phyloP scores from a whole-genome alignment of 805 yeast species.

The Ogataea parapolymorpha region DNA sequence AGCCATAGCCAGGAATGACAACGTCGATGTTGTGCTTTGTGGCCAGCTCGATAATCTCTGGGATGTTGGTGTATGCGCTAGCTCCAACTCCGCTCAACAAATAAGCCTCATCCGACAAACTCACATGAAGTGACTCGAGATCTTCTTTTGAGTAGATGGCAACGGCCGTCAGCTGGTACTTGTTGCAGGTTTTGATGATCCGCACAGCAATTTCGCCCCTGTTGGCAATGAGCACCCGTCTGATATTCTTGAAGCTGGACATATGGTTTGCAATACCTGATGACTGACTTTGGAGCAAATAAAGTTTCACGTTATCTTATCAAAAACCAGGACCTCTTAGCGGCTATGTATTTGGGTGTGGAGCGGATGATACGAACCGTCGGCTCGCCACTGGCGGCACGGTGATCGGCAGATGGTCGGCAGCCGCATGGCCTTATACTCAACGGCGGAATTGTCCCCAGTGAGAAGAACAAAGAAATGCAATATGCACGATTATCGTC shows the following conservation, averaged over 20 bases:
- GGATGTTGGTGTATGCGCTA: conserved; percentile 82
- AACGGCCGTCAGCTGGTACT: conserved; percentile 69
- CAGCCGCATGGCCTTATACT: no score
- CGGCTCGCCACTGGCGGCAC: no score
- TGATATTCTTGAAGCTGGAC: conserved; percentile 31
- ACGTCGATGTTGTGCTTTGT: conserved; percentile 83
- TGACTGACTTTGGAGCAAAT: neutral
- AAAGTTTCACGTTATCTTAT: neutral
- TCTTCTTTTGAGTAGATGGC: conserved; percentile 92
- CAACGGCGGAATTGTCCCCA: no score
- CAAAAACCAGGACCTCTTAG: neutral
- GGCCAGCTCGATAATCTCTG: conserved; percentile 82
- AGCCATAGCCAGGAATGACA: conserved; percentile 96
- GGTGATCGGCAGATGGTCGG: no score
- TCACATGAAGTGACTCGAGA: conserved; percentile 81
- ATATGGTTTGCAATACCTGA: neutral
- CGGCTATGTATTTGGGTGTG: neutral
- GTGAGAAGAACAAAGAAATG: no score
- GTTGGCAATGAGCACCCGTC: conserved; percentile 85
- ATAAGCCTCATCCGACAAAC: conserved; percentile 75
- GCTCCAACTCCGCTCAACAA: conserved; percentile 79
- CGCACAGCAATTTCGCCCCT: conserved; percentile 98
- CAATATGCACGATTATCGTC: no score
- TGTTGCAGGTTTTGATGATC: conserved; percentile 84
- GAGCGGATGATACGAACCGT: no score